Conservation (phyloP, 805 yeast genomes). For the Yamadazyma akitaensis region DNA sequence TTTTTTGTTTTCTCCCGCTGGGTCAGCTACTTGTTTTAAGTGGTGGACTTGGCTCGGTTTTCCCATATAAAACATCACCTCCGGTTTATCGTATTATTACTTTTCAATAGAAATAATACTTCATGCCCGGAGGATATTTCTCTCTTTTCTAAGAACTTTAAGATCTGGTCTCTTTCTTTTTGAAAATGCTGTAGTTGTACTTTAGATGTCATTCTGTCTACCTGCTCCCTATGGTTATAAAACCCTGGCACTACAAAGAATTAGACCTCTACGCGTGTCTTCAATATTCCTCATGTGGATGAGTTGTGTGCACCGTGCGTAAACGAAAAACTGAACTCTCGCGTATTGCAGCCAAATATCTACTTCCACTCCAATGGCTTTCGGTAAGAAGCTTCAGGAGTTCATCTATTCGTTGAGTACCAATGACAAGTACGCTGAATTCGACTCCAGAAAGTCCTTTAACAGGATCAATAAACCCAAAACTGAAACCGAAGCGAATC, state of each 20-base stretch:
- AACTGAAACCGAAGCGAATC: constrained; percentile 27
- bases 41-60: constrained; percentile 9
- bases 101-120: constrained; percentile 39
- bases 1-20: constrained; percentile 8
- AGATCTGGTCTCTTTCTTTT: background rate
- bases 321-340: background rate
- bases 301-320: background rate
- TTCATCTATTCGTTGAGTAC: constrained; percentile 62
- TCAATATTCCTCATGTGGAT: background rate
- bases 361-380: constrained; percentile 15
- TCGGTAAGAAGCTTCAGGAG: constrained; percentile 47
- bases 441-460: constrained; percentile 47
- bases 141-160: background rate
- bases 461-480: constrained; percentile 39
- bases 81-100: constrained; percentile 48
- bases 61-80: constrained; percentile 36
- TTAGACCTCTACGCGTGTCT: background rate
- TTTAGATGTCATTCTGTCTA: too few species aligned
- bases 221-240: too few species aligned
- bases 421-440: constrained; percentile 69
- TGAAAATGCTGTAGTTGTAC: too few species aligned
- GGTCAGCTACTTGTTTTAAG: constrained; percentile 10
- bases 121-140: constrained; percentile 48
- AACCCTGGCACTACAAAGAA: too few species aligned
- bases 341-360: constrained; percentile 6